phyloP scores from a whole-genome alignment of 257 asterid species.

The Fraxinus excelsior region DNA sequence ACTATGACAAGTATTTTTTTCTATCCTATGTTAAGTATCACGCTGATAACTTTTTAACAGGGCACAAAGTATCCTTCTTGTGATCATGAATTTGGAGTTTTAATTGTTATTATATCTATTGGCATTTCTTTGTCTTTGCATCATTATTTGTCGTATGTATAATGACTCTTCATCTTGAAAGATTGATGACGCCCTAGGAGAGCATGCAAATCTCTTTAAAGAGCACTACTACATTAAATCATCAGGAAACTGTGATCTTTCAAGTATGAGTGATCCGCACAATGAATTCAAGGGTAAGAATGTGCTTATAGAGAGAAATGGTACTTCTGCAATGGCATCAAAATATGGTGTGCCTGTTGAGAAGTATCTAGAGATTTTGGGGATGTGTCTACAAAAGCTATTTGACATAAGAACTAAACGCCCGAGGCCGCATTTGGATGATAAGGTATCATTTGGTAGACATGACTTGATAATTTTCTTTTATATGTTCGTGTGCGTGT shows the following conservation, averaged over 20 bases:
- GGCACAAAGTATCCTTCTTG: background rate
- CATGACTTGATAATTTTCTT: background rate
- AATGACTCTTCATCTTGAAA: constrained; percentile 18
- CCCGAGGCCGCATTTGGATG: constrained; percentile 87
- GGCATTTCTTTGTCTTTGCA: background rate
- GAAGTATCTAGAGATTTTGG: constrained; percentile 64
- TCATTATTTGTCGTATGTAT: background rate
- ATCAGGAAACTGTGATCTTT: constrained; percentile 88
- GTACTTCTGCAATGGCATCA: constrained; percentile 68
- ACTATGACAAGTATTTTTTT: background rate
- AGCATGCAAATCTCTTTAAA: constrained; percentile 65
- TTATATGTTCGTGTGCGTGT: background rate
- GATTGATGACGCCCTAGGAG: constrained; percentile 76
- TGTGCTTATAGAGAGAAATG: constrained; percentile 73
- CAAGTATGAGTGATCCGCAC: constrained; percentile 90
- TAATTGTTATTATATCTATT: too few relatives aligned
- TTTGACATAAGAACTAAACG: constrained; percentile 64
- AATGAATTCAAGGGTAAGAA: constrained; percentile 81
- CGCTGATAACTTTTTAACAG: background rate
- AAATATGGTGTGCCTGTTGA: constrained; percentile 59
- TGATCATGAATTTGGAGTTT: background rate
- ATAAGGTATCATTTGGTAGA: constrained; percentile 57
- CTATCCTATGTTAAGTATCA: background rate
- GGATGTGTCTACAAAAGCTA: constrained; percentile 60
- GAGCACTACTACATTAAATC: constrained; percentile 82